phyloP scores from a whole-genome alignment of 1,284 basidiomycete species.

The Exobasidium cylindrosporum region DNA sequence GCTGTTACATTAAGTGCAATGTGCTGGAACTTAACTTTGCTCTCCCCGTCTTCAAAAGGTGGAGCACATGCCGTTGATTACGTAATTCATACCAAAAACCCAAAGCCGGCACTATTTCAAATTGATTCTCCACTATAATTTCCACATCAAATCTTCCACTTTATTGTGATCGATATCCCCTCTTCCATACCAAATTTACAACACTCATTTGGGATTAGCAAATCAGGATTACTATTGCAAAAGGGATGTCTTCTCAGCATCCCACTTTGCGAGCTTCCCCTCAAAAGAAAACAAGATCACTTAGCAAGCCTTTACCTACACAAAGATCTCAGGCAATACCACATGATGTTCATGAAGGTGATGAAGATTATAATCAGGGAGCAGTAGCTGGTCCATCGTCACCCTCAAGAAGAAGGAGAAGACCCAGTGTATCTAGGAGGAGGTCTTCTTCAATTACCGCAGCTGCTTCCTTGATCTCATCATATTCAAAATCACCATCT shows the following conservation, averaged over 20 bases:
- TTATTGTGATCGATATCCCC: no score
- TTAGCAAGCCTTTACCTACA: not conserved
- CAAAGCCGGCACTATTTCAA: no score
- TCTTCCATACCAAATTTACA: no score
- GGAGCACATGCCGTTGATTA: no score
- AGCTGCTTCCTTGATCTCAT: constrained; percentile 3
- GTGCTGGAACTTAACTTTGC: not conserved
- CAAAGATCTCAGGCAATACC: not conserved
- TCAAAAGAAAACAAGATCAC: not conserved
- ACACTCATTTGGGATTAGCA: no score
- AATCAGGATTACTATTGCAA: not conserved
- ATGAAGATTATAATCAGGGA: not conserved
- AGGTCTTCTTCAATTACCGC: constrained; percentile 3
- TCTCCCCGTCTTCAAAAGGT: not conserved
- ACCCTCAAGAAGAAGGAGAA: constrained; percentile 5
- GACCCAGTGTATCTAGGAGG: constrained; percentile 8
- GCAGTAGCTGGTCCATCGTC: constrained; percentile 8
- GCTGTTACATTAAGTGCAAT: not conserved
- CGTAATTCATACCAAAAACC: no score
- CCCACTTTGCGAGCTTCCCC: not conserved
- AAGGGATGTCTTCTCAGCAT: not conserved
- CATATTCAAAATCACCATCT: not conserved
- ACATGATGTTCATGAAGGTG: not conserved
- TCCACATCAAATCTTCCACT: no score
- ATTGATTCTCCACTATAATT: no score